A percentile compares a stretch with the other conserved stretches of the same genome.
Conservation (phyloP, 1,284 basidiomycete species). For the Cutaneotrichosporon cyanovorans region DNA sequence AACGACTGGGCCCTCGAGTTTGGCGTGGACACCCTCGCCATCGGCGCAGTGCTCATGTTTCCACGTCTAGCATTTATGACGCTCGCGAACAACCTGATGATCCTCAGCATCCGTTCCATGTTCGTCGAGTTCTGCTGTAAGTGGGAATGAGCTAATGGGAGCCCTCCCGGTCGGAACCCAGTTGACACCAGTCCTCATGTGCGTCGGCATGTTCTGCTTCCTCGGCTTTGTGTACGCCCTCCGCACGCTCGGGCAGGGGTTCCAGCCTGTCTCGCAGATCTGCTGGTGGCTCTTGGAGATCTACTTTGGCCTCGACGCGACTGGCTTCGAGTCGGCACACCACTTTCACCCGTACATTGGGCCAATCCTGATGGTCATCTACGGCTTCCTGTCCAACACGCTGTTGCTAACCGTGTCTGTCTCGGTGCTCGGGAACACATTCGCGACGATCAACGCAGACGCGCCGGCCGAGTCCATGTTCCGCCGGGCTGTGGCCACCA, state of each 20-base stretch:
- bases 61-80: conserved; percentile 83
- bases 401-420: conserved; percentile 44
- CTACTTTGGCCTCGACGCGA: conserved; percentile 78
- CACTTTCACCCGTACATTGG: conserved; percentile 74
- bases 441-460: conserved; percentile 82
- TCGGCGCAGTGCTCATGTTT: conserved; percentile 73
- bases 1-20: conserved; percentile 54
- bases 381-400: conserved; percentile 81
- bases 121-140: conserved; percentile 45
- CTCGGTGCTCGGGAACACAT: conserved; percentile 86
- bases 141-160: no score
- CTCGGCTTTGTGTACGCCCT: conserved; percentile 76
- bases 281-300: conserved; percentile 47
- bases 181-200: conserved; percentile 55
- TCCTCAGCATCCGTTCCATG: conserved; percentile 46
- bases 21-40: conserved; percentile 39
- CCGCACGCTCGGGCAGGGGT: conserved; percentile 57
- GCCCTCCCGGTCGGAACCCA: no score
- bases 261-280: conserved; percentile 23
- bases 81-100: conserved; percentile 68
- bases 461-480: conserved; percentile 93
- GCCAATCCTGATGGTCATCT: conserved; percentile 71
- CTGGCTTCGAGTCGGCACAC: conserved; percentile 61
- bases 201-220: conserved; percentile 74
- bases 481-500: conserved; percentile 76